Conservation (phyloP, 345 rosid genomes). For the Ailanthus altissimus region DNA sequence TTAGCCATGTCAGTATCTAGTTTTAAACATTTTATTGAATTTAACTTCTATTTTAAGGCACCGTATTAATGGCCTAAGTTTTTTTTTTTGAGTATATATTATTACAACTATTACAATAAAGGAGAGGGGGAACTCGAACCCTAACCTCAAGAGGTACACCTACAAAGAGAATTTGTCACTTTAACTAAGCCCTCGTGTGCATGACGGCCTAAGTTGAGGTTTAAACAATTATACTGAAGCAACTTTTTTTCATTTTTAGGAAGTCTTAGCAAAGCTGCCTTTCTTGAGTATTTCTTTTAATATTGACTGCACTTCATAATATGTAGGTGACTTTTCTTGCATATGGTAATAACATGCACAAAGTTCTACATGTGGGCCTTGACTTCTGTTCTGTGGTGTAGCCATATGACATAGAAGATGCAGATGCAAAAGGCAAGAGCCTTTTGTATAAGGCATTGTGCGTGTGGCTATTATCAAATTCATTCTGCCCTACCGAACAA, state of each 20-base stretch:
- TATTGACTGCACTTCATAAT: neutral
- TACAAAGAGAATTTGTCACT: too few species aligned
- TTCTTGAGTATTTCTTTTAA: neutral
- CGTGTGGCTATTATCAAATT: slow-evolving; percentile 94
- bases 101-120: too few species aligned
- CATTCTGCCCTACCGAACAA: slow-evolving; percentile 82
- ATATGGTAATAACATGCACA: slow-evolving; percentile 89
- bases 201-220: neutral
- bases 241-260: neutral
- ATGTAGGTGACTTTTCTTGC: slow-evolving; percentile 76
- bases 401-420: slow-evolving; percentile 96
- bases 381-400: slow-evolving; percentile 91
- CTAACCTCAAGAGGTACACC: too few species aligned
- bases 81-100: too few species aligned
- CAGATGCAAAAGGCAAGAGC: slow-evolving; percentile 71
- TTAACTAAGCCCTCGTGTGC: too few species aligned
- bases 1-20: neutral
- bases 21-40: neutral
- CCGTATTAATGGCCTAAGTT: too few species aligned
- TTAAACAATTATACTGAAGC: neutral
- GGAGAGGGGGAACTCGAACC: too few species aligned
- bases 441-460: slow-evolving; percentile 83
- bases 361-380: slow-evolving; percentile 93
- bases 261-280: neutral
- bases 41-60: neutral